Conservation (phyloP, 2,329 filamentous ascomycete genomes). For the Botrytis galanthina region DNA sequence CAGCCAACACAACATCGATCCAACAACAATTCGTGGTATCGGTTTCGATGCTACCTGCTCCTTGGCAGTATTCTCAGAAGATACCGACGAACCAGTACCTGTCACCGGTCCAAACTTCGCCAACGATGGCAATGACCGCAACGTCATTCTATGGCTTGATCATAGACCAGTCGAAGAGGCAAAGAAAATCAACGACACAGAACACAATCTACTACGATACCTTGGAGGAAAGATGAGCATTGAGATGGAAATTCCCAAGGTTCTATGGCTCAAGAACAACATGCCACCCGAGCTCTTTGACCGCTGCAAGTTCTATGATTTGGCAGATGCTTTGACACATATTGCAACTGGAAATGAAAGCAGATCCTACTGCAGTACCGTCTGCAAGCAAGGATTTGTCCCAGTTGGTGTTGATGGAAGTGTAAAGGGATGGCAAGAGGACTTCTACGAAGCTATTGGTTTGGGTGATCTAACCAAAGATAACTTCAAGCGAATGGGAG, state of each 20-base stretch:
- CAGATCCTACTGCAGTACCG: slow-evolving; percentile 90
- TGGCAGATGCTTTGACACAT: slow-evolving; percentile 90
- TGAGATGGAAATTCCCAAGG: slow-evolving; percentile 99
- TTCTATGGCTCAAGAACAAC: slow-evolving; percentile 96
- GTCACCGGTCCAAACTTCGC: slow-evolving; percentile 87
- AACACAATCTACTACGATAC: slow-evolving; percentile 90
- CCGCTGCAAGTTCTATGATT: slow-evolving; percentile 94
- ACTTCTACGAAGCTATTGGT: slow-evolving; percentile 85
- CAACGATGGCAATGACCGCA: slow-evolving; percentile 78
- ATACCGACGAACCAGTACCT: slow-evolving; percentile 86
- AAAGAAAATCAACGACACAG: slow-evolving; percentile 86
- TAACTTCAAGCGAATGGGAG: slow-evolving; percentile 89
- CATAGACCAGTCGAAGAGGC: slow-evolving; percentile 90
- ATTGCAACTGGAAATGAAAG: slow-evolving; percentile 90
- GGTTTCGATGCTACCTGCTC: slow-evolving; percentile 99
- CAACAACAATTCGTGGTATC: slow-evolving; percentile 76
- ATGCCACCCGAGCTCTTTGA: slow-evolving; percentile 91
- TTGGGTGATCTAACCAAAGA: slow-evolving; percentile 81
- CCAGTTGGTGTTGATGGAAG: slow-evolving; percentile 97
- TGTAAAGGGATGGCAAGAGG: slow-evolving; percentile 96
- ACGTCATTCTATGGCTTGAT: slow-evolving; percentile 96
- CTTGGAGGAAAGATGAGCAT: slow-evolving; percentile 98
- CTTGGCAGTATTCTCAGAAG: slow-evolving; percentile 81
- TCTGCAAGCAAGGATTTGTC: slow-evolving; percentile 96
- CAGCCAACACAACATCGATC: slow-evolving; percentile 75